A percentile compares a stretch with the other conserved stretches of the same genome.
Evolutionary conservation across 139 green algal species (phyloP).

Genomic region (Spirogloea muscicola): DNA sequence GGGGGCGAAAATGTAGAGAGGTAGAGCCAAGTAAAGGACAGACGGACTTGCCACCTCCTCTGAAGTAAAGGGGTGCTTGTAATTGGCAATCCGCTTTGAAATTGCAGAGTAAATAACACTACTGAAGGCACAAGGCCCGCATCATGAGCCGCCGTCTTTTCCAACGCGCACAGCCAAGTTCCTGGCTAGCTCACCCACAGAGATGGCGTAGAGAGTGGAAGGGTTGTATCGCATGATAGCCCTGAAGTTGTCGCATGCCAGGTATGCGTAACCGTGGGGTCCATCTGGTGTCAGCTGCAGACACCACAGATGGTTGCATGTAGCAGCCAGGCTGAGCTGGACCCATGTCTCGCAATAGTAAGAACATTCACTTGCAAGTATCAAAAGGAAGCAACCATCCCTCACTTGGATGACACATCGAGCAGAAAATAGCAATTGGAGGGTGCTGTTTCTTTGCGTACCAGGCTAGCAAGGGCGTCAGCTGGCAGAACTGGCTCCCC

Average conservation of each 20-base stretch:
- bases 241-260: slow-evolving; percentile 34
- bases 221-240: slow-evolving; percentile 42
- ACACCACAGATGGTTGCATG: too few species aligned
- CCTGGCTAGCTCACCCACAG: slow-evolving; percentile 14
- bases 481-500: neutral
- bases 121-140: too few species aligned
- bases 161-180: too few species aligned
- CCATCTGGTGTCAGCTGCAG: slow-evolving; percentile 27
- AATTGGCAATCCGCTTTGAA: too few species aligned
- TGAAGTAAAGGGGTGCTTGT: too few species aligned
- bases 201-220: slow-evolving; percentile 27
- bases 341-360: too few species aligned
- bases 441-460: neutral
- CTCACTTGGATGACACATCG: neutral
- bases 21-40: too few species aligned
- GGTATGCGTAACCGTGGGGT: slow-evolving; percentile 7
- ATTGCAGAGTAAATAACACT: too few species aligned
- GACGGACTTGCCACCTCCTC: too few species aligned
- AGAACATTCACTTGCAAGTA: neutral
- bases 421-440: neutral
- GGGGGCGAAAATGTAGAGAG: too few species aligned
- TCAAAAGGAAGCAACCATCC: neutral
- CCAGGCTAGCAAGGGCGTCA: slow-evolving; percentile 1
- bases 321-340: too few species aligned
- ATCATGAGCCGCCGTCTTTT: too few species aligned